phyloP scores from a whole-genome alignment of 768 basidiomycete species.

The Chalciporus piperatus region DNA sequence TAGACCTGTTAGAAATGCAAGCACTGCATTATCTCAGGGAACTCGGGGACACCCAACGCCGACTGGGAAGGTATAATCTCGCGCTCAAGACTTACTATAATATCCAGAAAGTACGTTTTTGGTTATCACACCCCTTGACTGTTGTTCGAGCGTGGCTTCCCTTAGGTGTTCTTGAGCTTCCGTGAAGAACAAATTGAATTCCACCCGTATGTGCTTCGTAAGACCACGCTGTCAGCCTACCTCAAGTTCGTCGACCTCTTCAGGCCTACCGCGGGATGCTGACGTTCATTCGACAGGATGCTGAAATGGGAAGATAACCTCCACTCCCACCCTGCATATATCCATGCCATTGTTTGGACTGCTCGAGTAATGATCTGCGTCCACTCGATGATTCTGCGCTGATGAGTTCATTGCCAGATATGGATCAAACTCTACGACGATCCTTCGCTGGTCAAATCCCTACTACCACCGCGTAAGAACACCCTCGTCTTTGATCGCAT shows the following conservation, averaged over 20 bases:
- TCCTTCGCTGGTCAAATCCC: constrained; percentile 51
- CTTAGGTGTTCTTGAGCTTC: constrained; percentile 75
- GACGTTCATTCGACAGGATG: constrained; percentile 45
- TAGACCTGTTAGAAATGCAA: constrained; percentile 95
- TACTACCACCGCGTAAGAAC: constrained; percentile 36
- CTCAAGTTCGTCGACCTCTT: constrained; percentile 55
- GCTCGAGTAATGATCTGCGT: constrained; percentile 48
- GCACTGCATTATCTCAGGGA: constrained; percentile 84
- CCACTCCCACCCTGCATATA: constrained; percentile 73
- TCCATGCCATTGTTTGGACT: constrained; percentile 68
- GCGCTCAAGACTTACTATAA: constrained; percentile 85
- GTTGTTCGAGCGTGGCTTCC: constrained; percentile 5
- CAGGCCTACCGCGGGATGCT: constrained; percentile 4
- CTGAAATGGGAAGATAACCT: constrained; percentile 80
- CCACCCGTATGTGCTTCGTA: constrained; percentile 91
- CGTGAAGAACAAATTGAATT: constrained; percentile 99
- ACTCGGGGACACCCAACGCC: constrained; percentile 70
- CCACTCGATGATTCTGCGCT: constrained; percentile 10
- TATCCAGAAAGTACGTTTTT: constrained; percentile 59
- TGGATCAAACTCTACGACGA: constrained; percentile 71
- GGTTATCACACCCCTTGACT: neutral
- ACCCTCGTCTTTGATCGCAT: constrained; percentile 19
- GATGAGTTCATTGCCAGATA: constrained; percentile 47
- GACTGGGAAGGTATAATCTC: constrained; percentile 61
- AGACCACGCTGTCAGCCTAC: constrained; percentile 85